Percentiles rank a stretch among this genome's conserved stretches.
Evolutionary conservation across 2,329 filamentous ascomycete genomes (phyloP).

Genomic region (Emergomyces orientalis): DNA sequence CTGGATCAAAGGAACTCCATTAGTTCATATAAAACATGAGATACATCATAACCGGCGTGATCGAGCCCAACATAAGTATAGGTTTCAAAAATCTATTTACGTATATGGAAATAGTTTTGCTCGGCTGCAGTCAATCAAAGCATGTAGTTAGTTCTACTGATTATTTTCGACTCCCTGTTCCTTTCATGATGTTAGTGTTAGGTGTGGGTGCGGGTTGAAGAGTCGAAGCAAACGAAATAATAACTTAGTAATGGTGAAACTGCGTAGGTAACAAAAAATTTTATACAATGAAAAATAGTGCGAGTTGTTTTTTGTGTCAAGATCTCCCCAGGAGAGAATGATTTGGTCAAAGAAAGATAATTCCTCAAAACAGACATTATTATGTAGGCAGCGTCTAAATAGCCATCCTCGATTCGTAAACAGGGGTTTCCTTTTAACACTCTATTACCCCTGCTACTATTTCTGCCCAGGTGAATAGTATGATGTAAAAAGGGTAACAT

Average conservation of each 20-base stretch:
- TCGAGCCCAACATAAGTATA: neutral
- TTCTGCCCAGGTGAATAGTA: neutral
- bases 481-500: neutral
- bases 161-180: neutral
- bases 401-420: neutral
- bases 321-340: neutral
- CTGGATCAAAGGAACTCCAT: neutral
- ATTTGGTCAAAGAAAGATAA: neutral
- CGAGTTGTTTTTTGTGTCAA: neutral
- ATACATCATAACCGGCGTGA: neutral
- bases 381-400: neutral
- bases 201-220: neutral
- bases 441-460: neutral
- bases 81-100: too few relatives aligned
- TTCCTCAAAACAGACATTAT: neutral
- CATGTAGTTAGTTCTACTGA: neutral
- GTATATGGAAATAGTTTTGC: too few relatives aligned
- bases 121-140: neutral
- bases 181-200: neutral
- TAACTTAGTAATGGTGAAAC: neutral
- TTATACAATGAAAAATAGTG: too few relatives aligned
- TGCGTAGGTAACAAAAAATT: neutral
- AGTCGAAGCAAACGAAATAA: neutral
- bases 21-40: too few relatives aligned
- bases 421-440: neutral